Evolutionary conservation across 2,329 filamentous ascomycete genomes (phyloP).

Genomic region (Ophiocordyceps robertsii): DNA sequence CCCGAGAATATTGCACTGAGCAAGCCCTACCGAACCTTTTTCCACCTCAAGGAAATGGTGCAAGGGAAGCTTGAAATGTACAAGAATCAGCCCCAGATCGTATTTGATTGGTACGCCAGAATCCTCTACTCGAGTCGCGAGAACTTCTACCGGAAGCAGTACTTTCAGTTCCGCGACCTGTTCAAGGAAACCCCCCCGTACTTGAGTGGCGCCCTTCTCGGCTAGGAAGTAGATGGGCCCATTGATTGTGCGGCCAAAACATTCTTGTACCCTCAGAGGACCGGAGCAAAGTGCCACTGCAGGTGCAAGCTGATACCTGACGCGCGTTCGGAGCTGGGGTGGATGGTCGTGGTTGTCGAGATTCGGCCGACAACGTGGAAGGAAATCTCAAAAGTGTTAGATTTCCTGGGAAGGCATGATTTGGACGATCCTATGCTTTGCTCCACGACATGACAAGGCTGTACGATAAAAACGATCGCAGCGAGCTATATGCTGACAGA

Average conservation of each 20-base stretch:
- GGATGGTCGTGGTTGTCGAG: constrained; percentile 11
- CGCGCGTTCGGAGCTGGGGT: constrained; percentile 8
- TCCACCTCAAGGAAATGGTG: constrained; percentile 48
- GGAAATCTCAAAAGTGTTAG: constrained; percentile 12
- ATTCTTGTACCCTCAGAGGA: constrained; percentile 8
- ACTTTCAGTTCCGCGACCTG: constrained; percentile 51
- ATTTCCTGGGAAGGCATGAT: constrained; percentile 13
- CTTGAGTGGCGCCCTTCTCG: constrained; percentile 14
- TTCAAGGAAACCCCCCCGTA: constrained; percentile 45
- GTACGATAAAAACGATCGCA: too few relatives aligned
- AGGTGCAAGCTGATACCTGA: constrained; percentile 13
- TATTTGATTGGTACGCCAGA: constrained; percentile 51
- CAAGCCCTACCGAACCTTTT: constrained; percentile 34
- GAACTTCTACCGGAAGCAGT: constrained; percentile 33
- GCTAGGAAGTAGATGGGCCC: constrained; percentile 13
- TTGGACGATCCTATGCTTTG: constrained; percentile 8
- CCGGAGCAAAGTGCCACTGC: constrained; percentile 17
- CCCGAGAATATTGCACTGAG: neutral
- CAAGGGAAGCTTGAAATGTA: constrained; percentile 24
- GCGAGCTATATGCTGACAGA: too few relatives aligned
- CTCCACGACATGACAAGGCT: neutral
- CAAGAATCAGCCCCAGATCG: constrained; percentile 20
- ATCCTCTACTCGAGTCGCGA: constrained; percentile 45
- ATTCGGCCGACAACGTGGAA: constrained; percentile 16
- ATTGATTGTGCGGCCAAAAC: constrained; percentile 11